Evolutionary conservation across 176 grass and related monocot species (phyloP).

Genomic region (Typha latifolia): DNA sequence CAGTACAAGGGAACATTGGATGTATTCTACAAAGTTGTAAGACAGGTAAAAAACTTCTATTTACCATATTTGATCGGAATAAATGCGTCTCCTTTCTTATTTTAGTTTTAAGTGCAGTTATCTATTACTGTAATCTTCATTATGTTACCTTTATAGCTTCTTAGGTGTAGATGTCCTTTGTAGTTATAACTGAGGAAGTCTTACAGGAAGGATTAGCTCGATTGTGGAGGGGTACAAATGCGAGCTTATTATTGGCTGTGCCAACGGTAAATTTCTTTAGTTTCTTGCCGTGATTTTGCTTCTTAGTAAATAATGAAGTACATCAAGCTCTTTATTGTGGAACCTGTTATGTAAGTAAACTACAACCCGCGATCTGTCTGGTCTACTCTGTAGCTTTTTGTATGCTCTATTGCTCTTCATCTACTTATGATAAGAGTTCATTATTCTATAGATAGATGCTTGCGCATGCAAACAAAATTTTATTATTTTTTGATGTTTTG

Average conservation of each 20-base stretch:
- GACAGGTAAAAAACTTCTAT: constrained; percentile 40
- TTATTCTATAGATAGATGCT: no score
- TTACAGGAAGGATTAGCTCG: constrained; percentile 73
- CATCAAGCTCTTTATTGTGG: no score
- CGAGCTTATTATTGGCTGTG: constrained; percentile 68
- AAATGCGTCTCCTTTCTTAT: neutral
- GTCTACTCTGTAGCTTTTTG: no score
- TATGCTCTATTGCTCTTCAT: no score
- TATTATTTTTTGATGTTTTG: no score
- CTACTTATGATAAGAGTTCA: no score
- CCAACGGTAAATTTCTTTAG: constrained; percentile 61
- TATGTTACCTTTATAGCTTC: neutral
- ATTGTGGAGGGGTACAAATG: constrained; percentile 90
- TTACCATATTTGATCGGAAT: neutral
- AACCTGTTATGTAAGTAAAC: no score
- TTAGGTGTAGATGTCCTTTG: neutral
- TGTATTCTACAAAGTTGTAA: constrained; percentile 69
- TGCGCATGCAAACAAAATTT: no score
- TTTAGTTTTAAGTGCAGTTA: constrained; percentile 10
- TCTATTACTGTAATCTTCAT: constrained; percentile 14
- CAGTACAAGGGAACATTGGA: constrained; percentile 88
- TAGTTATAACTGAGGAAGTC: neutral
- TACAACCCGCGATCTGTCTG: no score
- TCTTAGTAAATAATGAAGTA: no score
- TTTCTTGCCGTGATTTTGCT: neutral